Base-by-base conservation (phyloP, 306 rosid species). In the Ziziphus jujuba region DNA sequence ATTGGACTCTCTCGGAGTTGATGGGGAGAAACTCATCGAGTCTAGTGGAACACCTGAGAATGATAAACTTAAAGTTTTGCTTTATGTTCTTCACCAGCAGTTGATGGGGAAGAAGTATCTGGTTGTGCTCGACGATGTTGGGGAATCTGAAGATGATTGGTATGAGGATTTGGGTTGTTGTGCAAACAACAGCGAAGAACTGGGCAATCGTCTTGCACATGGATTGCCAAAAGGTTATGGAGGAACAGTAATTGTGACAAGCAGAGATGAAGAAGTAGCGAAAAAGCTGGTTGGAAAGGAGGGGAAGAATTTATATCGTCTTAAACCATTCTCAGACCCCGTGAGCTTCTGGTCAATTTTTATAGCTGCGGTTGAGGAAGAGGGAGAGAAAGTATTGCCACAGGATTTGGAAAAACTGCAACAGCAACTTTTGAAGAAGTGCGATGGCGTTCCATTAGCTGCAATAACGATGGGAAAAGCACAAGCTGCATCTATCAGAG, bases 201-300 rank as follows among this genome's bases (percentile, higher is more conserved):
- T 2, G 31, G 36, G 24, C 1, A 2, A 10, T 44, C 11, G 35
- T 21, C 65, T 72, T 12, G 69, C 71, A 6, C 56, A 55, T 56
- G 78, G 74, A 54, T 45, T 78, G 45, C 82, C 78, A 0, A 67
- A 68, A 44, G 77, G 61, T 9, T 1, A 55, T 0, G 78, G 63
- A 40, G 78, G 82, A 24, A 63, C 50, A 1, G 59, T 78, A 6
- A 72, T 78, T 0, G 59, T 78, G 10, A 78, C 82, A 40, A 72
- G 67, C 19, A 72, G 71, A 38, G 34, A 23, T 0, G 70, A 67
- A 22, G 62, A 19, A 0, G 55, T 24, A 3, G 75, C 55, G 7
- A 50, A 76, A 57, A 22, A 4, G 21, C 70, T 70, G 75, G 71
- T 70, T 2, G 67, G 72, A 5, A 28, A 28, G 33, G 67, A 70